phyloP scores from a whole-genome alignment of 2,329 filamentous ascomycete genomes.

The Colletotrichum siamense region DNA sequence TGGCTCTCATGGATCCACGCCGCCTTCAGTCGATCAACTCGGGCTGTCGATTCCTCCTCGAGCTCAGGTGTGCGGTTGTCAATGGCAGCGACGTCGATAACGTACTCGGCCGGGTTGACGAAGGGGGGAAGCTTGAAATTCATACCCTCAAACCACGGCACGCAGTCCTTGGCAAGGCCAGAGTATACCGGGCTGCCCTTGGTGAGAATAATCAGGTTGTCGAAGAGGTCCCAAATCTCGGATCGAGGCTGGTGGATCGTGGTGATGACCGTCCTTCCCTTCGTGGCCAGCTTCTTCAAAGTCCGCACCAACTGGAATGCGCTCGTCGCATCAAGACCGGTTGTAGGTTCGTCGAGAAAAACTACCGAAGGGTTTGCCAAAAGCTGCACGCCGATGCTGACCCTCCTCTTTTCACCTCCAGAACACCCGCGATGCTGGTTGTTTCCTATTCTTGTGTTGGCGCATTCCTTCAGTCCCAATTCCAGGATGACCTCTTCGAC shows the following conservation, averaged over 20 bases:
- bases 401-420: slow-evolving; percentile 78
- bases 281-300: slow-evolving; percentile 69
- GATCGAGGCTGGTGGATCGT: slow-evolving; percentile 81
- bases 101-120: slow-evolving; percentile 78
- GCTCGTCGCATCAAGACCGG: slow-evolving; percentile 77
- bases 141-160: slow-evolving; percentile 67
- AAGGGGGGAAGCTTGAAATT: slow-evolving; percentile 71
- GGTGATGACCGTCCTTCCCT: slow-evolving; percentile 74
- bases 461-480: slow-evolving; percentile 78
- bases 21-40: slow-evolving; percentile 66
- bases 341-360: slow-evolving; percentile 82
- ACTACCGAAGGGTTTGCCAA: slow-evolving; percentile 80
- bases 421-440: slow-evolving; percentile 76
- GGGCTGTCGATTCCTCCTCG: slow-evolving; percentile 62
- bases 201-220: slow-evolving; percentile 72
- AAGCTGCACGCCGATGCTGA: slow-evolving; percentile 79
- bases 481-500: slow-evolving; percentile 81
- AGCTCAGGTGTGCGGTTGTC: slow-evolving; percentile 74
- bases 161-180: slow-evolving; percentile 60
- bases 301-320: slow-evolving; percentile 77
- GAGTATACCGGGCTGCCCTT: slow-evolving; percentile 73
- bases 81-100: slow-evolving; percentile 77
- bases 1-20: slow-evolving; percentile 54
- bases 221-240: slow-evolving; percentile 81
- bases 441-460: slow-evolving; percentile 75